Base-by-base conservation (phyloP, 2,329 filamentous ascomycete genomes). In the Scopulariopsis brevicaulis region DNA sequence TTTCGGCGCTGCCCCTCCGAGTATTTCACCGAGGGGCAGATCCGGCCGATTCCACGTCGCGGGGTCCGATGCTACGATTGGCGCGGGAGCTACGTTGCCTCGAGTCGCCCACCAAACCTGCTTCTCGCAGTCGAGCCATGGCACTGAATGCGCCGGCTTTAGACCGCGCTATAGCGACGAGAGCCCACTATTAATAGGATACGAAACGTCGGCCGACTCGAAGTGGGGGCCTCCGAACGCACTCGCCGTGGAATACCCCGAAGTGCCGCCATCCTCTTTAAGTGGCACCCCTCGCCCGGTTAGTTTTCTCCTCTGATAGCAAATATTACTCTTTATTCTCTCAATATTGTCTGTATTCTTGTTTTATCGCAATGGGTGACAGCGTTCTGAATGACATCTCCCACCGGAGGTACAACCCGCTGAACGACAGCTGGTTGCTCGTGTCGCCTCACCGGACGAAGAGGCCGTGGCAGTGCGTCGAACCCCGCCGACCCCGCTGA, bases 381-480 rank as follows among this genome's bases (percentile, higher is more conserved):
- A 79, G 83, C 63, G 84, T 93, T 55, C 84, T 99, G 55, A 86
- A 97, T 77, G 93, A 99, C 71, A 97, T 99, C 67, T 96, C 94
- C 50, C 94, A 99, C 70, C 82, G 94, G 66, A 87, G 94, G 70
- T 97, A 88, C 72, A 99, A 99, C 70, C 89, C 90, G 57, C 79
- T 99, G 61, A 87, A 89, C 63, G 91, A 90, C 61, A 90, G 87
- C 61, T 96, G 92, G 87, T 81, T 99, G 60, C 82, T 99, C 43
- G 94, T 99, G 15, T 97, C 94, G 18, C 94, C 94, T 61, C 94
- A 99, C 73, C 81, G 94, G 58, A 97, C 92, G 57, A 97, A 97
- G 81, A 83, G 94, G 63, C 94, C 94, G 67, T 99, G 94, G 94
- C 94, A 96, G 90, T 96, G 77, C 82, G 89, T 77, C 11, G 34